phyloP scores from a whole-genome alignment of 2,329 filamentous ascomycete species.

The Cladosporium sp. region DNA sequence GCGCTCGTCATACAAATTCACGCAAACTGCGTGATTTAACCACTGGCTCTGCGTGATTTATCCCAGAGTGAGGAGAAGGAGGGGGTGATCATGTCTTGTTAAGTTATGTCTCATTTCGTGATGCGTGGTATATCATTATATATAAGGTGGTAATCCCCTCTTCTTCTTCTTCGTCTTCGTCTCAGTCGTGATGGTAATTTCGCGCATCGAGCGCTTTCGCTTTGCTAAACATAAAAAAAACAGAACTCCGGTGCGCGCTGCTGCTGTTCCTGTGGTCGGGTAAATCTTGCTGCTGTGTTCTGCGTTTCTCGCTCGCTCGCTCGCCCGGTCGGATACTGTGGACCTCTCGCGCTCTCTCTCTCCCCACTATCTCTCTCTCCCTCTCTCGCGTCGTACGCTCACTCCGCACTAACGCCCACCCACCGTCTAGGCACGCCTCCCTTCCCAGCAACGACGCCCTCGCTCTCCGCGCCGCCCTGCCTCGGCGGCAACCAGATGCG shows the following conservation, averaged over 20 bases:
- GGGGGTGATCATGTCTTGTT: not conserved
- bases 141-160: not conserved
- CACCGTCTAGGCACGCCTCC: slow-evolving; percentile 23
- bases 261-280: too few species aligned
- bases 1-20: too few species aligned
- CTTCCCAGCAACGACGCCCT: slow-evolving; percentile 13
- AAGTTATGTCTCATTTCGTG: not conserved
- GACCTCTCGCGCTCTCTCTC: too few species aligned
- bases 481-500: slow-evolving; percentile 57
- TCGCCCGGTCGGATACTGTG: too few species aligned
- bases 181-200: not conserved
- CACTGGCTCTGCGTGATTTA: not conserved
- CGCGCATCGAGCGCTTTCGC: too few species aligned
- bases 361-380: not conserved
- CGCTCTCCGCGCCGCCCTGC: slow-evolving; percentile 24
- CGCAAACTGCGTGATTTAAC: not conserved
- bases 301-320: not conserved
- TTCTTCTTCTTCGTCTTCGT: not conserved
- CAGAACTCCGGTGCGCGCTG: too few species aligned
- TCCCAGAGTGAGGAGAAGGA: not conserved
- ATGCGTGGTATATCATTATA: not conserved
- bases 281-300: not conserved
- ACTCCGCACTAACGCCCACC: slow-evolving; percentile 25
- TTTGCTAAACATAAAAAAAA: too few species aligned
- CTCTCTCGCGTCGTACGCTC: not conserved